A percentile compares a stretch with the other conserved stretches of the same genome.
These are phyloP conservation scores for Solidago caesia DNA, from an alignment of 129 eudicot genomes.

Conservation along the genomic window DNA sequence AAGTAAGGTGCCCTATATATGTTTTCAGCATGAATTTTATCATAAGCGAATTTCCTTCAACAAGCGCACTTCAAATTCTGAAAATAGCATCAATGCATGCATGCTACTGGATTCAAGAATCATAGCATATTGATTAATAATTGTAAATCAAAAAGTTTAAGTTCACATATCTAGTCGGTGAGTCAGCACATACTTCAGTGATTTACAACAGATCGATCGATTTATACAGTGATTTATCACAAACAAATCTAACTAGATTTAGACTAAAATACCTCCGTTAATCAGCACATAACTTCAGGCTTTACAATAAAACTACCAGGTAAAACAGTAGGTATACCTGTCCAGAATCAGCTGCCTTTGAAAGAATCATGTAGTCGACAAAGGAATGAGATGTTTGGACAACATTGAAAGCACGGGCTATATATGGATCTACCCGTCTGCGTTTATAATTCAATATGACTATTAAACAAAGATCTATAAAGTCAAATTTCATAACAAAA, in stretches of 20 bases:
- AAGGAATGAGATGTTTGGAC: slow-evolving; percentile 78
- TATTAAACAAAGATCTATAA: not conserved
- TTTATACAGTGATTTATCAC: too few species aligned
- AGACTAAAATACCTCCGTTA: not conserved
- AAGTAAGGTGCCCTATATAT: not conserved
- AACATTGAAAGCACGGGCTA: slow-evolving; percentile 81
- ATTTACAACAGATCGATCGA: too few species aligned
- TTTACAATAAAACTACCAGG: not conserved
- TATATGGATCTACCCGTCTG: slow-evolving; percentile 75
- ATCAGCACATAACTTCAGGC: not conserved
- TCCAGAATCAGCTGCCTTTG: slow-evolving; percentile 68
- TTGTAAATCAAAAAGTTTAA: not conserved
- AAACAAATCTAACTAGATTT: too few species aligned
- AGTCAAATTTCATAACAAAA: slow-evolving; percentile 8
- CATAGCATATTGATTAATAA: not conserved
- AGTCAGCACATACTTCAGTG: too few species aligned
- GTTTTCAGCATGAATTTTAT: not conserved
- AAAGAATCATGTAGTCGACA: slow-evolving; percentile 72
- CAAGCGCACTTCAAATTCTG: not conserved
- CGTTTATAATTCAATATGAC: slow-evolving; percentile 13
- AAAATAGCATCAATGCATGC: not conserved
- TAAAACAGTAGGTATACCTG: slow-evolving; percentile 49
- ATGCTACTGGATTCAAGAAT: too few species aligned
- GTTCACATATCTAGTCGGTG: not conserved
- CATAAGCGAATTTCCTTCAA: not conserved